phyloP scores from a whole-genome alignment of 306 rosid genomes.

The Cucurbita maxima region DNA sequence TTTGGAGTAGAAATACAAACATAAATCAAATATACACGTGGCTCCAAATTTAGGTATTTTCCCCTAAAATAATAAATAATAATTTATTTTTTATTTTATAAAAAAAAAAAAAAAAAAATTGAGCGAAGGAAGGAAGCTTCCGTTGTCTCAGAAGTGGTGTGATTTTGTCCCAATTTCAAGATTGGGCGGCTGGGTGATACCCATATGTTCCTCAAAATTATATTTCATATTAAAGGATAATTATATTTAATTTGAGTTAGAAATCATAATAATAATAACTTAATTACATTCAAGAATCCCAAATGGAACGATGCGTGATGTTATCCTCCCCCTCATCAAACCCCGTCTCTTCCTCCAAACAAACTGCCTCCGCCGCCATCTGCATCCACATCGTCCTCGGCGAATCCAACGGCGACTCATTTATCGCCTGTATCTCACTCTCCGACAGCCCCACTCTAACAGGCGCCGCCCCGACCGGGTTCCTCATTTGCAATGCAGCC shows the following conservation, averaged over 20 bases:
- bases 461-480: neutral
- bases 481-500: conserved; percentile 41
- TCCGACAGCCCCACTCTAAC: conserved; percentile 47
- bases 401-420: conserved; percentile 77
- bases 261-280: neutral
- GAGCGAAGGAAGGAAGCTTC: neutral
- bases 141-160: neutral
- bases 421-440: conserved; percentile 71
- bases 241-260: neutral
- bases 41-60: too few species aligned
- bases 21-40: too few species aligned
- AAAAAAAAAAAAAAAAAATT: too few species aligned
- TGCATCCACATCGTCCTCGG: conserved; percentile 82
- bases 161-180: neutral
- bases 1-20: too few species aligned
- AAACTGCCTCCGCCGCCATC: conserved; percentile 34
- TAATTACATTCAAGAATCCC: conserved; percentile 23
- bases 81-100: too few species aligned
- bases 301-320: conserved; percentile 23
- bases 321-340: conserved; percentile 25
- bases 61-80: too few species aligned
- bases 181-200: conserved; percentile 3
- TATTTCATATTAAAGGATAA: neutral
- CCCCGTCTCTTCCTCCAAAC: conserved; percentile 10
- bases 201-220: neutral